Conservation (phyloP, 2,329 filamentous ascomycete species). For the Macrophomina phaseolina region DNA sequence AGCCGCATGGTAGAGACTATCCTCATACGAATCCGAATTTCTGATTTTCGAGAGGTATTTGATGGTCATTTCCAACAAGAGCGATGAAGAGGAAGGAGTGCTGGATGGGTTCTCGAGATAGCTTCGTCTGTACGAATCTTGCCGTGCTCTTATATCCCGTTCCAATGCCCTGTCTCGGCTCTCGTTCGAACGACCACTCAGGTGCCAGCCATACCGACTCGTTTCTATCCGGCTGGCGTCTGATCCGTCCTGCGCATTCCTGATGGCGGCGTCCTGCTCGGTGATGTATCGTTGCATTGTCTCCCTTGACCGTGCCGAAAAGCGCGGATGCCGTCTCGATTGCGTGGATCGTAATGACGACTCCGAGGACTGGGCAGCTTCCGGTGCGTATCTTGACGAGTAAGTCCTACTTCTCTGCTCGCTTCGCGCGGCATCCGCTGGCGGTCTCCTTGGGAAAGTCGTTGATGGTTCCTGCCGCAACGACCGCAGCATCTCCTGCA, state of each 20-base stretch:
- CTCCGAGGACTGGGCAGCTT: slow-evolving; percentile 36
- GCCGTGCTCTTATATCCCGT: slow-evolving; percentile 31
- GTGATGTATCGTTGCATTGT: slow-evolving; percentile 49
- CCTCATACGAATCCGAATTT: slow-evolving; percentile 58
- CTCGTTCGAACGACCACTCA: slow-evolving; percentile 17
- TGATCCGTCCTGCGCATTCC: slow-evolving; percentile 30
- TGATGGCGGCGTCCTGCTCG: slow-evolving; percentile 42
- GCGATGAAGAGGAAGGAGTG: slow-evolving; percentile 36
- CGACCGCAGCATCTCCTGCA: slow-evolving; percentile 49
- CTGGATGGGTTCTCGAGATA: slow-evolving; percentile 37
- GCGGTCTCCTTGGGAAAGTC: slow-evolving; percentile 44
- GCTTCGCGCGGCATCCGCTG: slow-evolving; percentile 40
- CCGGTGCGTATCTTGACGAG: slow-evolving; percentile 35
- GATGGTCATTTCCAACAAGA: slow-evolving; percentile 62
- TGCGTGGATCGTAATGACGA: slow-evolving; percentile 47
- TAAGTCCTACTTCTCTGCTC: slow-evolving; percentile 35
- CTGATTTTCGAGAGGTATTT: slow-evolving; percentile 66
- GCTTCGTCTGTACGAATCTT: slow-evolving; percentile 38
- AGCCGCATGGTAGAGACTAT: slow-evolving; percentile 59
- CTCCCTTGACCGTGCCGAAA: slow-evolving; percentile 45
- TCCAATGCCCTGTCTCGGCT: slow-evolving; percentile 27
- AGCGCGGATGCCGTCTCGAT: slow-evolving; percentile 47
- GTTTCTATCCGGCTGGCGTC: slow-evolving; percentile 29
- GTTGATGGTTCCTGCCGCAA: slow-evolving; percentile 46
- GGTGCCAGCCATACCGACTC: slow-evolving; percentile 23